Base-by-base conservation (phyloP, 208 protist genomes). In the Acanthamoeba divionensis region DNA sequence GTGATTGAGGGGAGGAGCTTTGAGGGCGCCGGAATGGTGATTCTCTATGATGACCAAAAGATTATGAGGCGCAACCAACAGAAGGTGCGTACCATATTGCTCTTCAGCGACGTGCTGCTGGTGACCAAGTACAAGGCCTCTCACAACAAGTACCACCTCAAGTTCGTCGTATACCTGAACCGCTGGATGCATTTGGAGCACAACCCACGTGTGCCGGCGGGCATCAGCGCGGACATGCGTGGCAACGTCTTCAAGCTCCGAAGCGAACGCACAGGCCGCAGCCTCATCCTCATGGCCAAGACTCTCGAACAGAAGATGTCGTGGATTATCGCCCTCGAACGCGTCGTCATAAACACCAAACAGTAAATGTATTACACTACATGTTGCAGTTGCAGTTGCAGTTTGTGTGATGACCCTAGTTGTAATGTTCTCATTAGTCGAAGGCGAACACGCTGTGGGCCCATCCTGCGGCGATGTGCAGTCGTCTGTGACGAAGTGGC, bases 281-380 rank as follows among this genome's bases (percentile, higher is more conserved):
- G 44, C n/a, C 31, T 77, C 44, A 41, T 77, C 29, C 73, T 83
- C 8, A 31, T 41, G 73, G 50, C 73, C 41, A 47, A 54, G 10
- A 83, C 33, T 3, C 55, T 62, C 29, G 73, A 83, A 36, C 50
- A 83, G 13, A 83, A 83, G 73, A 83, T 83, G 50, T 26, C 73
- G 44, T 83, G 73, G 73, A 36, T 83, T 21, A 83, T 83, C 41
- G 73, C 73, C n/a, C 45, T 83, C 21, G 73, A 83, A 10, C 73
- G 50, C 44, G 50, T 54, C 12, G 8, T 55, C 29, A 41, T 41
- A 41, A 41, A 41, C 36, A 41, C 36, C 36, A 41, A 41, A 41
- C 36, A 41, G 36, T 41, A 41, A 41, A n/a, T n/a, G n/a, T n/a
- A n/a, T n/a, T n/a, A n/a, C n/a, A n/a, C n/a, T n/a, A n/a, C n/a